Evolutionary conservation across 805 yeast genomes (phyloP).

Genomic region (Ogataea populi-albae): DNA sequence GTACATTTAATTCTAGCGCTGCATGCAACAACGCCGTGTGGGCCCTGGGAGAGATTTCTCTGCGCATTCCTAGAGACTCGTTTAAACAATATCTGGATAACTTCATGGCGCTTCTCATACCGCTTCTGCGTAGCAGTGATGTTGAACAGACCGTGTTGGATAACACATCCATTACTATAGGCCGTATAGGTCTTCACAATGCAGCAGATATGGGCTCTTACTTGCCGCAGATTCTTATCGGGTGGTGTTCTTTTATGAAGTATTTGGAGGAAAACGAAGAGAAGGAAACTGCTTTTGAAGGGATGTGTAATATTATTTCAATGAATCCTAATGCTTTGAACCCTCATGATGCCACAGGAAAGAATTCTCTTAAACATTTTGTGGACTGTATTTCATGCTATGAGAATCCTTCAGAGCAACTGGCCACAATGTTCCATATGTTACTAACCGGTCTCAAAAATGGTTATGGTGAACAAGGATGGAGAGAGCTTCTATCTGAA

Average conservation of each 20-base stretch:
- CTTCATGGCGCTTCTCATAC: constrained; percentile 54
- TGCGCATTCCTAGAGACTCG: constrained; percentile 48
- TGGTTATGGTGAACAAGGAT: constrained; percentile 42
- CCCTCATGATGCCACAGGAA: constrained; percentile 44
- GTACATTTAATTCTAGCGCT: constrained; percentile 50
- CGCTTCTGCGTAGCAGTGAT: constrained; percentile 53
- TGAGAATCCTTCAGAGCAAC: constrained; percentile 45
- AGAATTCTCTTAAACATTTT: constrained; percentile 48
- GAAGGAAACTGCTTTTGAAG: constrained; percentile 82
- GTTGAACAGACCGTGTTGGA: constrained; percentile 68
- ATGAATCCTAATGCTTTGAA: constrained; percentile 63
- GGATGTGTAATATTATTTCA: constrained; percentile 69
- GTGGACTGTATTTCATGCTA: constrained; percentile 59
- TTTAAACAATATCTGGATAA: constrained; percentile 53
- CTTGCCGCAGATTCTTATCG: constrained; percentile 52
- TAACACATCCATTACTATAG: constrained; percentile 86
- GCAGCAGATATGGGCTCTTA: constrained; percentile 60
- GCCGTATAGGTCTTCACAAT: constrained; percentile 69
- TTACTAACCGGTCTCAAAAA: constrained; percentile 44
- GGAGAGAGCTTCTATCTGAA: constrained; percentile 23
- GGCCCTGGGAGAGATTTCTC: constrained; percentile 85
- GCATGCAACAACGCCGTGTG: constrained; percentile 89
- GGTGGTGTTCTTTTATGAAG: constrained; percentile 71
- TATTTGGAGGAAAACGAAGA: constrained; percentile 78
- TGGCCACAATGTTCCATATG: constrained; percentile 43